Conservation (phyloP, 495 filamentous ascomycete genomes). For the Usnea hakonensis region DNA sequence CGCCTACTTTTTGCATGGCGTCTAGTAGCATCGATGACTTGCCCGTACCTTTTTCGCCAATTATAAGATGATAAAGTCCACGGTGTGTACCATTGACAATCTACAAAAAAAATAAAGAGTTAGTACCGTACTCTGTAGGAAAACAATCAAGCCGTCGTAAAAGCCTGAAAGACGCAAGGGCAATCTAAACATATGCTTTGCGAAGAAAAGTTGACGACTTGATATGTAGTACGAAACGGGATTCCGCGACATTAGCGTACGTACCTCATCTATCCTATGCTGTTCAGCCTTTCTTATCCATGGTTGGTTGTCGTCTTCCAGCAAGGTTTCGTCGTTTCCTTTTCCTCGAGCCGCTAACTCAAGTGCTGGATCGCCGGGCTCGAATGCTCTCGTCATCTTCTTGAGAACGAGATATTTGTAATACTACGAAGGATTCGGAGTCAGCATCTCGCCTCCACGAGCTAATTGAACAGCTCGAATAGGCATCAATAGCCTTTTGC, state of each 20-base stretch:
- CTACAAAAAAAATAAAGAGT: not conserved
- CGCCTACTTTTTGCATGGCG: slow-evolving; percentile 84
- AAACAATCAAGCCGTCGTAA: not conserved
- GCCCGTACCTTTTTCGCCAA: slow-evolving; percentile 93
- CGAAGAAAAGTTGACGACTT: not conserved
- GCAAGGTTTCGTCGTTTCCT: slow-evolving; percentile 11
- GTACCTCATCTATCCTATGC: slow-evolving; percentile 51
- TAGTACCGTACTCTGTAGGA: not conserved
- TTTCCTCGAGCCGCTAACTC: slow-evolving; percentile 72
- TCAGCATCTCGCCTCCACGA: not conserved
- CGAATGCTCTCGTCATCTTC: slow-evolving; percentile 93
- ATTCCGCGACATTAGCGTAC: not conserved
- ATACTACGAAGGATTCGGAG: slow-evolving; percentile 31
- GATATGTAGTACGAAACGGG: not conserved
- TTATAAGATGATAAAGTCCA: slow-evolving; percentile 87
- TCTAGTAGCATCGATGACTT: slow-evolving; percentile 94
- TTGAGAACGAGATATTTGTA: slow-evolving; percentile 84
- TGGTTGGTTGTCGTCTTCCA: slow-evolving; percentile 46
- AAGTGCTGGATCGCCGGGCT: slow-evolving; percentile 83
- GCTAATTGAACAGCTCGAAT: slow-evolving; percentile 26
- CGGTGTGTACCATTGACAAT: slow-evolving; percentile 61
- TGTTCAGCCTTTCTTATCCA: slow-evolving; percentile 85
- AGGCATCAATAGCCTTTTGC: slow-evolving; percentile 34
- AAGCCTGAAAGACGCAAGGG: not conserved
- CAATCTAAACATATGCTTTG: not conserved